Base-by-base conservation (phyloP, 306 rosid species). In the Dryas drummondii region DNA sequence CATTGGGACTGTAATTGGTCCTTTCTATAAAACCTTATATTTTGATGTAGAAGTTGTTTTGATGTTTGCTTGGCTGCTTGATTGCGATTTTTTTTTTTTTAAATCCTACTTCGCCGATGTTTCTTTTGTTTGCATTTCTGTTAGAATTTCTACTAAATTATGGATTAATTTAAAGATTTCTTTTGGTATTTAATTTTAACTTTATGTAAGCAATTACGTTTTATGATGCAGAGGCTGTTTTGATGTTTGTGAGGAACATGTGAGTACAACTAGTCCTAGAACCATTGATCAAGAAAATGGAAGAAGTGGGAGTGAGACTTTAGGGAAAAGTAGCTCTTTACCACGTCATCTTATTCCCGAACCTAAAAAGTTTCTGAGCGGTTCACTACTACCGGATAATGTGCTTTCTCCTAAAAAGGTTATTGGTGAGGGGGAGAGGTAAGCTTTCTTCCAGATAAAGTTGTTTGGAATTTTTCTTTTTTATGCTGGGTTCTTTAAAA, bases 221-320 rank as follows among this genome's bases (percentile, higher is more conserved):
- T 45, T 71, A 70, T 74, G 42, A 68, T 83, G 88, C 93, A 93
- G 98, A 86, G 90, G 90, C 78, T 89, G 96, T 80, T 89, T 87
- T 82, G 97, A 91, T 84, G 64, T 88, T 42, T 56, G 76, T 50
- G 92, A 88, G 80, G 91, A 88, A 37, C 92, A 88, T 73, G 85
- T 13, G 74, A 90, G 68, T 82, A 76, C 77, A 41, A 84, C 76
- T 66, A 89, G 93, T 79, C 93, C 88, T 40, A 84, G 74, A 76
- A 79, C 75, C 74, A 67, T 57, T 59, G 82, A 74, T 78, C 84
- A 68, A 66, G 94, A 85, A 79, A 79, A 80, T 86, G 94, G 90
- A 76, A 85, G 85, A 83, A 73, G 40, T 56, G 81, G 80, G 66
- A 86, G 79, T 70, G 96, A 79, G 83, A 78, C 80, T 55, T 85